Evolutionary conservation across 306 rosid species (phyloP), one percentile per base, ranked within the genome.

Genomic region (Trifolium repens): DNA sequence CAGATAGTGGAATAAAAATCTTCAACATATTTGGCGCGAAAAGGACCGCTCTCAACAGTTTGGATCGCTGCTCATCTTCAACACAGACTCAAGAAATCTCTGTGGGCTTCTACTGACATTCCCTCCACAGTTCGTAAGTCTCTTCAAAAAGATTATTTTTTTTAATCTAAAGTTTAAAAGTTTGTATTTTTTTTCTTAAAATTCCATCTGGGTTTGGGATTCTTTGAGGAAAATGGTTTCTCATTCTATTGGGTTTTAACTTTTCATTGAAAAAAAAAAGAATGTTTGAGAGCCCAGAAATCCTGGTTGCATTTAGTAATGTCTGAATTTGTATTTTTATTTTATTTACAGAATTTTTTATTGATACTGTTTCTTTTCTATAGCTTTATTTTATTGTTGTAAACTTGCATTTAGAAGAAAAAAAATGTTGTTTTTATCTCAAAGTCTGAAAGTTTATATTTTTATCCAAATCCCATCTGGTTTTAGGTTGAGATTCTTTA

Each of bases 21-120:
- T 17, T 17, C 19, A 17, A 88, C 96, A 0, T 84, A 81, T 80
- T 80, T 94, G 89, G 96, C 93, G 2, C 89, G 93, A 19, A 94
- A 94, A 79, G 97, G 97, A 9, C 96, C 93, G 4, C 73, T 94
- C 70, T 93, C 93, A 9, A 94, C 96, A 0, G 97, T 94, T 16
- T 94, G 98, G 98, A 87, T 86, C 53, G 96, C 98, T 0, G 96
- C 99, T n/a, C 96, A 94, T 67, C 87, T 94, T 54, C 98, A 94
- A 71, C 87, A 85, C 83, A 79, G 96, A 49, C 91, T 94, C 54
- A 90, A 84, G 75, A 94, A 94, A 83, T 84, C 96, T 24, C 97
- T 92, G 19, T 94, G 88, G 76, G 72, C 85, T 35, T 68, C 89
- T 64, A 92, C 96, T 10, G 84, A 92, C 57, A 91, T 94, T 54